Percentiles rank a stretch among this genome's conserved stretches.
phyloP scores from a whole-genome alignment of 371 early-diverging fungal species.

The Spraguea lophii region DNA sequence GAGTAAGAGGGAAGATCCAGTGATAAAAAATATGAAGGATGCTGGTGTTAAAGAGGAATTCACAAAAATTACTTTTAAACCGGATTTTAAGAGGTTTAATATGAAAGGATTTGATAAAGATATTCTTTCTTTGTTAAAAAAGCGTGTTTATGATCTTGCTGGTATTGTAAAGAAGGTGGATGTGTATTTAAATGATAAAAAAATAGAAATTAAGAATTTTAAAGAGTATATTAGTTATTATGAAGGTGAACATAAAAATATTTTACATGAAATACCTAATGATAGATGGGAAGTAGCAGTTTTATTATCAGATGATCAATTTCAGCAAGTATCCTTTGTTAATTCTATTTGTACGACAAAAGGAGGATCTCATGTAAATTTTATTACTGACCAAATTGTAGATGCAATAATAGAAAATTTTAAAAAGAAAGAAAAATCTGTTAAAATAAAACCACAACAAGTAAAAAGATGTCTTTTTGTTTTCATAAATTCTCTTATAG shows the following conservation, averaged over 20 bases:
- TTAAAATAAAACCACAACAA: conserved; percentile 57
- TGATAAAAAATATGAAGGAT: conserved; percentile 44
- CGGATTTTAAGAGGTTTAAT: conserved; percentile 74
- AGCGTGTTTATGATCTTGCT: conserved; percentile 87
- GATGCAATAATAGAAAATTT: conserved; percentile 53
- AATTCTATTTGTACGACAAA: conserved; percentile 88
- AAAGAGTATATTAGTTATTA: conserved; percentile 74
- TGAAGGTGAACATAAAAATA: conserved; percentile 29
- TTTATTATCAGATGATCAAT: conserved; percentile 74
- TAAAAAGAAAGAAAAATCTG: conserved; percentile 56
- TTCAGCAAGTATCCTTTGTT: conserved; percentile 87
- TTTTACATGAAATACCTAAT: conserved; percentile 55
- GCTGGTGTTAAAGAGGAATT: conserved; percentile 48
- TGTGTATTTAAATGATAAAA: conserved; percentile 69
- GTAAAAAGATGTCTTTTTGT: conserved; percentile 74
- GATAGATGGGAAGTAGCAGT: conserved; percentile 92
- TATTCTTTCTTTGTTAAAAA: conserved; percentile 63
- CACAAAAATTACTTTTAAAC: conserved; percentile 68
- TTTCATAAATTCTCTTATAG: conserved; percentile 83
- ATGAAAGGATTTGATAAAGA: conserved; percentile 66
- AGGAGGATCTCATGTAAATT: conserved; percentile 81
- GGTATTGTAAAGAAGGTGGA: conserved; percentile 66
- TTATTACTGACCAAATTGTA: conserved; percentile 69
- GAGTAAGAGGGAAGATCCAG: conserved; percentile 32
- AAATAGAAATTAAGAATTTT: conserved; percentile 63